Evolutionary conservation across 1,284 basidiomycete species (phyloP), one percentile per base, ranked within the genome.

Genomic region (Ceratobasidium sp.): DNA sequence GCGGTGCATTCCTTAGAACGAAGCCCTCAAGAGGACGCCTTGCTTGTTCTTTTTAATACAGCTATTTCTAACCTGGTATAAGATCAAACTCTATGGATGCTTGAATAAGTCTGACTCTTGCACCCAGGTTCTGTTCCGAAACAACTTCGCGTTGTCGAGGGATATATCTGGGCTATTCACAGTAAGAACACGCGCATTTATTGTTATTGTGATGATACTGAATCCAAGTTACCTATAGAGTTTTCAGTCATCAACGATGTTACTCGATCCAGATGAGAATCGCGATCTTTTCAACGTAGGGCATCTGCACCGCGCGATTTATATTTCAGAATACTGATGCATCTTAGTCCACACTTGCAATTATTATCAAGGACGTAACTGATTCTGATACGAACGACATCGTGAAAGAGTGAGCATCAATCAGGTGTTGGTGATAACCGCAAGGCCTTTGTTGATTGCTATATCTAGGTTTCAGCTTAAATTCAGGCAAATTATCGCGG

Each of bases 281-380:
- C 89, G 89, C 0, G 85, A 86, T 1, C 82, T 92, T 1, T 92
- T 92, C 84, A 87, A 75, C 30, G 73, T 75, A 30, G 41, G 62
- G 41, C 10, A 12, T 44, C 41, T 44, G 10, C 41, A 12, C 10
- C 41, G 14, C 41, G 10, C 10, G 41, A 44, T 2, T 12, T 44
- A 44, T 44, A 12, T 44, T 44, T 44, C 41, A 44, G 14, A 12
- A 44, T 44, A 30, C n/a, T 30, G n/a, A 41, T 44, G 14, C 57
- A 33, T 30, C 27, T 55, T 55, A 73, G 78, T 91, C 89, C 0
- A 89, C 86, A 0, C 82, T 92, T 16, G 87, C 87, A 1, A 90
- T 92, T 77, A 90, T 92, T 62, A 91, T 91, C 82, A 91, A 91
- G 89, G 90, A 92, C 76, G 91, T 91, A 4, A 86, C 90, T 0